phyloP scores from a whole-genome alignment of 805 yeast genomes.

The Kuraishia hungarica region DNA sequence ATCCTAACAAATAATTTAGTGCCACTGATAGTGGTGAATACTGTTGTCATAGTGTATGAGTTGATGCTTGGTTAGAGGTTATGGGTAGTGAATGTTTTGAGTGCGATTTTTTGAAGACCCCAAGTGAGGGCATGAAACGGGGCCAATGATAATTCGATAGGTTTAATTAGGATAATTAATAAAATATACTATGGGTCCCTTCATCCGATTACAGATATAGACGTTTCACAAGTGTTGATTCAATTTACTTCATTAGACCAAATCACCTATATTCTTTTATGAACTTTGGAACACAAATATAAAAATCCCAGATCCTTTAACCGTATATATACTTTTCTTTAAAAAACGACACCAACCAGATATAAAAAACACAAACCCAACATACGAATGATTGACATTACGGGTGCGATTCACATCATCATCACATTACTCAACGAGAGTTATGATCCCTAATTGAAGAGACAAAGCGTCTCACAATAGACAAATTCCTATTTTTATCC shows the following conservation, averaged over 20 bases:
- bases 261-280: neutral
- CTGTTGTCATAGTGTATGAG: conserved; percentile 43
- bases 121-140: too few relatives aligned
- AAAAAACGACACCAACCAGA: neutral
- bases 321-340: neutral
- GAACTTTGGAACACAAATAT: neutral
- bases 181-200: too few relatives aligned
- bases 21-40: conserved; percentile 45
- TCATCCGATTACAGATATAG: too few relatives aligned
- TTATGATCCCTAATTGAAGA: neutral
- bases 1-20: conserved; percentile 19
- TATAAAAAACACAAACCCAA: neutral
- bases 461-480: conserved; percentile 2
- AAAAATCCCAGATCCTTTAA: neutral
- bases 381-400: neutral
- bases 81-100: too few relatives aligned
- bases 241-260: too few relatives aligned
- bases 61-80: conserved; percentile 38
- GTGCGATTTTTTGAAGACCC: too few relatives aligned
- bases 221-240: too few relatives aligned
- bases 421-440: neutral
- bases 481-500: neutral
- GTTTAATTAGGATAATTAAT: too few relatives aligned
- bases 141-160: too few relatives aligned
- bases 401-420: too few relatives aligned